Evolutionary conservation across 108 stramenopile genomes (phyloP).

Genomic region (Fragilaria crotonensis): DNA sequence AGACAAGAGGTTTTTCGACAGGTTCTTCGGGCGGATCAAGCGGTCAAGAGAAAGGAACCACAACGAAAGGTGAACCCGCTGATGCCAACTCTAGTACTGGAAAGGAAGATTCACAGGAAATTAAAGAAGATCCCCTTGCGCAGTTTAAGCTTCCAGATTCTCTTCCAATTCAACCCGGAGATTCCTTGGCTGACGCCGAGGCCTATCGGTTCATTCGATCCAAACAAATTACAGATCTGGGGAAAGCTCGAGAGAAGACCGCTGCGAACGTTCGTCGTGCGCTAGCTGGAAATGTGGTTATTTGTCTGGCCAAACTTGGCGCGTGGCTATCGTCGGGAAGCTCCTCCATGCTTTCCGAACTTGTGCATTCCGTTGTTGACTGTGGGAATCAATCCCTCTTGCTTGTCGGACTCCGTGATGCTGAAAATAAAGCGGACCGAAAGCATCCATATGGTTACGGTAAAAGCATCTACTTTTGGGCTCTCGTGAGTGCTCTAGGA

Average conservation of each 20-base stretch:
- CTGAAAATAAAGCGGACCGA: constrained; percentile 68
- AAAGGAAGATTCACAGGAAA: neutral
- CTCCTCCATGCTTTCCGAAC: constrained; percentile 91
- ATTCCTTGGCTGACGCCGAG: neutral
- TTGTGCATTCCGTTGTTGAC: constrained; percentile 92
- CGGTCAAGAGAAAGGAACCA: neutral
- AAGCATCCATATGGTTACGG: constrained; percentile 92
- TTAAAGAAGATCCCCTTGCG: neutral
- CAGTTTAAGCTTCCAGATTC: neutral
- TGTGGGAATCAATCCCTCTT: constrained; percentile 91
- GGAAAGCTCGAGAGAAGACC: constrained; percentile 34
- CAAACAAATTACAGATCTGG: constrained; percentile 6
- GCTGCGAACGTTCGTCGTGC: constrained; percentile 69
- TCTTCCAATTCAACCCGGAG: neutral
- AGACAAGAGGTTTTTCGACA: neutral
- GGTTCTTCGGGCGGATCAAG: neutral
- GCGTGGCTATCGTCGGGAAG: constrained; percentile 87
- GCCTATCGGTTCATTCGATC: constrained; percentile 1
- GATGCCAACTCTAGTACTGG: neutral
- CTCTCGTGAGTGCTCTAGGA: constrained; percentile 86
- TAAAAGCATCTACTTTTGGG: constrained; percentile 89
- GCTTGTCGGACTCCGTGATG: constrained; percentile 74
- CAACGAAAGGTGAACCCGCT: neutral
- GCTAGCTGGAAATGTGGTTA: constrained; percentile 84
- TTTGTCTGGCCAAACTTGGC: constrained; percentile 79